Conservation (phyloP, 371 early-diverging fungal species). For the Apophysomyces elegans region DNA sequence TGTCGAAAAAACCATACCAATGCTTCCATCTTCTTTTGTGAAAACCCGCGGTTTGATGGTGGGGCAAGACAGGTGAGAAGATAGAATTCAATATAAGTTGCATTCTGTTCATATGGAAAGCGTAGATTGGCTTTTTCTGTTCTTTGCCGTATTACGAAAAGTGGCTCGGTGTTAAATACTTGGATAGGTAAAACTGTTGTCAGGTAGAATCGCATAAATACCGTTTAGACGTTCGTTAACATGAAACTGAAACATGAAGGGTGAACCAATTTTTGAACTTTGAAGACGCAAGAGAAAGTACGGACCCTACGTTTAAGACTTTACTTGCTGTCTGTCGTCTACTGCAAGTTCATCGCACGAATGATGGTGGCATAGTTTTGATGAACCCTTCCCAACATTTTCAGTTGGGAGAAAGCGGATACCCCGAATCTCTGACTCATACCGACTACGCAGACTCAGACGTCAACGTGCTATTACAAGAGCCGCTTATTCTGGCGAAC, state of each 20-base stretch:
- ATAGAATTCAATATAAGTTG: neutral
- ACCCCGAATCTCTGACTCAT: slow-evolving; percentile 22
- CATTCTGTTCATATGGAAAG: slow-evolving; percentile 37
- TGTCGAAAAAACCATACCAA: slow-evolving; percentile 79
- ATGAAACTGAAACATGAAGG: neutral
- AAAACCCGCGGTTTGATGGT: slow-evolving; percentile 76
- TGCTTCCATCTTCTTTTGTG: slow-evolving; percentile 83
- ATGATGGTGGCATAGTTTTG: slow-evolving; percentile 19
- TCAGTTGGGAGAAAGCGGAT: slow-evolving; percentile 32
- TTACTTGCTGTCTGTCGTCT: slow-evolving; percentile 24
- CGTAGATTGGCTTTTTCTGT: slow-evolving; percentile 47
- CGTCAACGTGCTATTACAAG: slow-evolving; percentile 25
- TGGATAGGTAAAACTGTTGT: slow-evolving; percentile 71
- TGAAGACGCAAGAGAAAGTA: neutral
- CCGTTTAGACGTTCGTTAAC: neutral
- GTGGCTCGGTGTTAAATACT: slow-evolving; percentile 54
- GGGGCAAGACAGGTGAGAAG: slow-evolving; percentile 62
- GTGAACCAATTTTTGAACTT: slow-evolving; percentile 52
- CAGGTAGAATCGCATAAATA: slow-evolving; percentile 50
- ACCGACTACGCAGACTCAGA: slow-evolving; percentile 18
- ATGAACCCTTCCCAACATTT: slow-evolving; percentile 17
- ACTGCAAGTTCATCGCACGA: slow-evolving; percentile 22
- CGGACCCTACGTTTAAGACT: neutral
- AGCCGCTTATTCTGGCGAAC: slow-evolving; percentile 36
- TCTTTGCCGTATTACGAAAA: slow-evolving; percentile 65